Conservation (phyloP, 805 yeast species). For the Lachancea kluyveri region DNA sequence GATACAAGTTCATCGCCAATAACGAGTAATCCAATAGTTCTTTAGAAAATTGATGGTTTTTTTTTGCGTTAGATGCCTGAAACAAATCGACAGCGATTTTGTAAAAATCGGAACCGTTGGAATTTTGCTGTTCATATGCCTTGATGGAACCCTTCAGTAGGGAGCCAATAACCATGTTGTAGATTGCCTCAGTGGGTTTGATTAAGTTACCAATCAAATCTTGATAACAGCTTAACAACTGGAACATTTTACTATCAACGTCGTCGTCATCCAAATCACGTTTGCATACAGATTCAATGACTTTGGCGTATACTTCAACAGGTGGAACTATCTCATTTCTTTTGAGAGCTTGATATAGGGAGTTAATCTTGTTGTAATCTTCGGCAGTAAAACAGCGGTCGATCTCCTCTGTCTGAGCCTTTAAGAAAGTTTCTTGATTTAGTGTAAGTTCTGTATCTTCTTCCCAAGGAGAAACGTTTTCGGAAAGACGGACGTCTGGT, state of each 20-base stretch:
- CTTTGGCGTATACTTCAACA: constrained; percentile 45
- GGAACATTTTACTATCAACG: constrained; percentile 55
- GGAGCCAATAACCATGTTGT: constrained; percentile 43
- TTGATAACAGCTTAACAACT: constrained; percentile 59
- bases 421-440: constrained; percentile 27
- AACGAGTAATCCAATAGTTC: constrained; percentile 40
- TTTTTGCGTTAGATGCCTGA: constrained; percentile 36
- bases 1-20: constrained; percentile 39
- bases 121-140: constrained; percentile 33
- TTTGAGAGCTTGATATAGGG: constrained; percentile 35
- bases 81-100: constrained; percentile 45
- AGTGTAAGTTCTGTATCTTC: constrained; percentile 26
- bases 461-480: no score
- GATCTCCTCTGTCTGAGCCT: constrained; percentile 29
- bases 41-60: constrained; percentile 37
- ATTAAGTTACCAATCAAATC: constrained; percentile 49
- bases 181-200: constrained; percentile 53
- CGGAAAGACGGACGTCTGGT: no score
- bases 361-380: constrained; percentile 32
- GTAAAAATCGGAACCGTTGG: constrained; percentile 41
- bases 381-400: constrained; percentile 19
- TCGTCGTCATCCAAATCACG: constrained; percentile 48
- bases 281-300: constrained; percentile 46
- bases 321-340: constrained; percentile 44
- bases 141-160: constrained; percentile 44